phyloP scores from a whole-genome alignment of 2,329 filamentous ascomycete genomes.

The Xylariaceae sp. region DNA sequence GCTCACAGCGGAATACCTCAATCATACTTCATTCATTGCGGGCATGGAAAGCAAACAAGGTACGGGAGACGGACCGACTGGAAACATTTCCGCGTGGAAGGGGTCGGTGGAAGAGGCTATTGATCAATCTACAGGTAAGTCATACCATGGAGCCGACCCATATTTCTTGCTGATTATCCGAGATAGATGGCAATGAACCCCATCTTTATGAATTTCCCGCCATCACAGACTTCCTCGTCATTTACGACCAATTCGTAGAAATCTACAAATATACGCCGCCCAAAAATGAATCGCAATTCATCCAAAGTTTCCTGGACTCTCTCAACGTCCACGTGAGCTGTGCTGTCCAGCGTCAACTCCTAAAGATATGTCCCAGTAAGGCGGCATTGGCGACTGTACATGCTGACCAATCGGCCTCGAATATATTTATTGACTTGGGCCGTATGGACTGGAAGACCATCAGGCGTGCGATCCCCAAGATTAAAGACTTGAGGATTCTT shows the following conservation, averaged over 20 bases:
- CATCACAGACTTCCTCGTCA: constrained; percentile 10
- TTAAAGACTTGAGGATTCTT: constrained; percentile 6
- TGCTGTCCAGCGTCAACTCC: constrained; percentile 20
- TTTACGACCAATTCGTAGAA: constrained; percentile 19
- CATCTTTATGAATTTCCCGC: constrained; percentile 5
- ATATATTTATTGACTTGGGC: constrained; percentile 6
- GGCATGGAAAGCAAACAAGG: background rate
- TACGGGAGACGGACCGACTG: background rate
- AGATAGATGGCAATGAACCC: background rate
- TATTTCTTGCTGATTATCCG: background rate
- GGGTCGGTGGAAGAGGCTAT: background rate
- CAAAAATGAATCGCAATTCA: constrained; percentile 18
- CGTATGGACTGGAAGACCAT: constrained; percentile 8
- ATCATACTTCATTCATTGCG: background rate
- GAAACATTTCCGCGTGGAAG: background rate
- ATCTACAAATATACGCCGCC: constrained; percentile 19
- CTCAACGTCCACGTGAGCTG: constrained; percentile 19
- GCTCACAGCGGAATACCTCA: background rate
- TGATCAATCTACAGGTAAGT: background rate
- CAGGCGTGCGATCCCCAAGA: constrained; percentile 1
- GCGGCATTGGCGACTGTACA: constrained; percentile 5
- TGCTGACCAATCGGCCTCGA: background rate
- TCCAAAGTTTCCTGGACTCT: constrained; percentile 18
- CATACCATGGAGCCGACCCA: background rate
- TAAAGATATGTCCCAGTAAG: constrained; percentile 17